Base-by-base conservation (phyloP, 2,329 filamentous ascomycete species). In the Calonectria ilicicola region DNA sequence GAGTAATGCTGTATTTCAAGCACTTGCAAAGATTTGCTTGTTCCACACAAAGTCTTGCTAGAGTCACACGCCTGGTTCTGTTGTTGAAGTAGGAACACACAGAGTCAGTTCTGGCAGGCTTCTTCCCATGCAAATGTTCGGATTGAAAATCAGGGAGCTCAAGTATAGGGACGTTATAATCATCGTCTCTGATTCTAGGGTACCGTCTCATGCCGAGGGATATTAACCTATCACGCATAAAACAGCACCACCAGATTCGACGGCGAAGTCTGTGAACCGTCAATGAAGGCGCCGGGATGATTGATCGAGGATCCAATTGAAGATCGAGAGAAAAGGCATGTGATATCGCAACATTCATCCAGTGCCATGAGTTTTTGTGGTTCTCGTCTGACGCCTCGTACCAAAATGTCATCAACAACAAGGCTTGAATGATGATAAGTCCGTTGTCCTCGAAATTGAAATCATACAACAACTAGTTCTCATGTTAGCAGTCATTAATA, bases 361-460 rank as follows among this genome's bases (percentile, higher is more conserved):
- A 98, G 82, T 98, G 95, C 94, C 96, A 98, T 35, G 95, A 98
- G 82, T 98, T 95, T 83, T 98, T 98, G 81, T 98, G 95, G 82
- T 98, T 35, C 32, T 35, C 95, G 82, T 98, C 95, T 0, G 95
- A 95, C 5, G 95, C 97, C 83, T 98, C 96, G 82, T 98, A 98
- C 93, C 96, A 98, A 82, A 97, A 98, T 1, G 95, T 98, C 93
- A 98, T 95, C 71, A 98, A 89, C 21, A 98, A 87, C 19, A 98
- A 87, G 2, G 94, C 93, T 84, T 98, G 96, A 19, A 98, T 94
- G 29, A 98, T 89, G n/a, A 94, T 91, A 67, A 98, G 92, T 53
- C 95, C 93, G 82, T 98, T 95, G 35, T 92, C 90, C 83, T 98
- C 96, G 82, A 96, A 97, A 82, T 98, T 95, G 77, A 98, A 97